Evolutionary conservation across 164 flowering plant species (phyloP), one percentile per base, ranked within the genome.

Genomic region (Warburgia ugandensis): DNA sequence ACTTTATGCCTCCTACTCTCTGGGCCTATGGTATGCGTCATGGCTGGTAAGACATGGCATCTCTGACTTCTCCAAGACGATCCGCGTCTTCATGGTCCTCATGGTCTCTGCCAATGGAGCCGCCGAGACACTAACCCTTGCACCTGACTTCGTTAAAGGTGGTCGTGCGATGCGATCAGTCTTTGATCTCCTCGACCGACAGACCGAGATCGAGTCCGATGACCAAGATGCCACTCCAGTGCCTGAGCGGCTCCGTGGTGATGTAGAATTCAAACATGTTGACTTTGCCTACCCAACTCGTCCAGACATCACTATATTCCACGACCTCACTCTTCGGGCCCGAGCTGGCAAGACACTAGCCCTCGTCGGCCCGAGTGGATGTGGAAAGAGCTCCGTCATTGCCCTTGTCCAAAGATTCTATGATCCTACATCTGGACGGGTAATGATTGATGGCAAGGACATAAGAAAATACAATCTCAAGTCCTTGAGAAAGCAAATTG

Each of bases 101-200:
- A 88, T 92, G 99, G 95, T 92, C 54, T 88, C 99, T 4, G 99
- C 99, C 50, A 92, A 92, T 58, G 96, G 97, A 35, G 99, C 97
- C n/a, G 99, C 99, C 0, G 99, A 92, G 60, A 88, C 99, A 9
- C 72, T 92, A 0, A 86, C 97, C 23, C 76, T 92, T 17, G 99
- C 99, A 29, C 99, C 99, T 0, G 99, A 88, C 63, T 88, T 92
- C 74, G 79, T 92, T 60, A 86, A 84, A 65, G 96, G 96, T 40
- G 99, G 99, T 19, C 78, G 81, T 23, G 97, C 99, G 21, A 80
- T 92, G 91, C 76, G 77, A n/a, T 92, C 99, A 12, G 97, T 92
- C 16, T 92, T 92, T 29, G 86, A 74, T 23, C 87, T 92, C 38
- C 84, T 92, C 8, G 99, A 92, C 67, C 87, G 99, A 1, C 79